A percentile compares a stretch with the other conserved stretches of the same genome.
Conservation (phyloP, 1,139 yeast species). For the Taphrina flavorubra region DNA sequence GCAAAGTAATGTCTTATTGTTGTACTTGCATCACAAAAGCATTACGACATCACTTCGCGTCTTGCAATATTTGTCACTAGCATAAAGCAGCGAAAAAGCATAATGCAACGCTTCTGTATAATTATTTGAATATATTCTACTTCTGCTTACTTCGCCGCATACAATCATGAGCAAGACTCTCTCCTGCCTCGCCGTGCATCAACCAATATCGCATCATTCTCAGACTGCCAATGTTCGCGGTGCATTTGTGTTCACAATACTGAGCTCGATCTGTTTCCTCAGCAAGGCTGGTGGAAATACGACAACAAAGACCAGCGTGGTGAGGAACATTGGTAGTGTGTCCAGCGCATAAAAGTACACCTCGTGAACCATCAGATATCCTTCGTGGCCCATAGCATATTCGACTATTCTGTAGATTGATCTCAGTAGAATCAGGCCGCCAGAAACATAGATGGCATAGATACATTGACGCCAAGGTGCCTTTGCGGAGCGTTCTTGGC, state of each 20-base stretch:
- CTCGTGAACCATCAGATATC: conserved; percentile 73
- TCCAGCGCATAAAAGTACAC: conserved; percentile 76
- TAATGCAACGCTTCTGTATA: background rate
- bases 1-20: background rate
- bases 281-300: conserved; percentile 14
- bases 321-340: conserved; percentile 64
- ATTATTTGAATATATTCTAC: conserved; percentile 2
- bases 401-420: conserved; percentile 83
- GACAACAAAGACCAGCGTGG: conserved; percentile 2
- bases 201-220: background rate
- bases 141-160: background rate
- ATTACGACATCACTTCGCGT: no score
- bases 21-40: no score
- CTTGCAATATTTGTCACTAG: no score
- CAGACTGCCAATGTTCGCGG: background rate
- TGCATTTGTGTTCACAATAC: background rate
- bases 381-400: conserved; percentile 76
- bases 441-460: conserved; percentile 53
- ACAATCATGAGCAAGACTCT: background rate
- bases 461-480: conserved; percentile 39
- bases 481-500: background rate
- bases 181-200: background rate
- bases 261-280: background rate
- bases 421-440: conserved; percentile 68
- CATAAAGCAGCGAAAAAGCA: background rate